A percentile compares a stretch with the other conserved stretches of the same genome.
Evolutionary conservation across 352 stramenopile species (phyloP).

Genomic region (Elongisporangium prolatum): DNA sequence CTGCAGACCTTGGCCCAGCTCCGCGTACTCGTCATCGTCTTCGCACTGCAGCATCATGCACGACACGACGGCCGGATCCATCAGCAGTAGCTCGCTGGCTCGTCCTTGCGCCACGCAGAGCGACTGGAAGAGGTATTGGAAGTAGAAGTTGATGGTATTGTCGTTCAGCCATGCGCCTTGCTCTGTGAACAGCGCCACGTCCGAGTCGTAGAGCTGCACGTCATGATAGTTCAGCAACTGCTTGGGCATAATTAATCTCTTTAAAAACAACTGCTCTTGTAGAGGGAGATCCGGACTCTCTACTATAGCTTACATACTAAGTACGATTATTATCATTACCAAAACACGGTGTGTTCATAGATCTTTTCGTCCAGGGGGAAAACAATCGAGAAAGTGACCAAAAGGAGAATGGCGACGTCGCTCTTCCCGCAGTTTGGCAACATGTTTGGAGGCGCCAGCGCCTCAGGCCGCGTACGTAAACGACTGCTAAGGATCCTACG

Average conservation of each 20-base stretch:
- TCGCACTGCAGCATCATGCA: conserved; percentile 82
- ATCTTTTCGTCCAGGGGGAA: conserved; percentile 3
- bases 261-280: background rate
- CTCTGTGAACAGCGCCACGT: conserved; percentile 60
- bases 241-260: conserved; percentile 15
- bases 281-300: background rate
- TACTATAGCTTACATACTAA: background rate
- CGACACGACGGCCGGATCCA: conserved; percentile 75
- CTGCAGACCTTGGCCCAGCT: conserved; percentile 45
- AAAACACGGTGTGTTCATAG: background rate
- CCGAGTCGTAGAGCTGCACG: conserved; percentile 76
- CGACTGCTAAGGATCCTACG: background rate
- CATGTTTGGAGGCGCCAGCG: conserved; percentile 64
- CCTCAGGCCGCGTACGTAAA: conserved; percentile 39
- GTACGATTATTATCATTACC: background rate
- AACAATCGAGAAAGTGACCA: conserved; percentile 4
- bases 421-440: conserved; percentile 82
- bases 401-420: conserved; percentile 31
- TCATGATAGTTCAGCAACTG: conserved; percentile 79
- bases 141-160: conserved; percentile 82
- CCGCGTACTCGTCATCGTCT: conserved; percentile 68
- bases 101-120: conserved; percentile 10
- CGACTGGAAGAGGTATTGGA: conserved; percentile 59
- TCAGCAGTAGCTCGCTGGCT: conserved; percentile 39
- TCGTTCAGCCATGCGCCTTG: conserved; percentile 73